A percentile compares a stretch with the other conserved stretches of the same genome.
Conservation (phyloP, 2,329 filamentous ascomycete species). For the Rosellinia necatrix region DNA sequence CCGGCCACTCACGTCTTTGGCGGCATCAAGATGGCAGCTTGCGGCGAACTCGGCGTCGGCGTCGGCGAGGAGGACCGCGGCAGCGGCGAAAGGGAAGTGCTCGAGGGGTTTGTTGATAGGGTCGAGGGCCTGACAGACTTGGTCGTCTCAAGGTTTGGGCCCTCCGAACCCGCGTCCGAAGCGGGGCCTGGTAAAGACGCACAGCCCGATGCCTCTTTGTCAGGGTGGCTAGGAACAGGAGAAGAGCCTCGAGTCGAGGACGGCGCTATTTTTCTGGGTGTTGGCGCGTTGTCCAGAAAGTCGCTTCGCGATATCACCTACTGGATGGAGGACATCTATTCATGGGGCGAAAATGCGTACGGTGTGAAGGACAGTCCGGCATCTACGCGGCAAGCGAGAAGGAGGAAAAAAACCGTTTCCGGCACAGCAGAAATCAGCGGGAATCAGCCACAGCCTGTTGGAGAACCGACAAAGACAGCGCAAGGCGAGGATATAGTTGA, state of each 20-base stretch:
- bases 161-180: constrained; percentile 37
- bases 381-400: constrained; percentile 61
- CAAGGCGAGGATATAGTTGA: constrained; percentile 34
- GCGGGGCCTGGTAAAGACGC: constrained; percentile 40
- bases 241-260: constrained; percentile 71
- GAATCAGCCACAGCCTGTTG: constrained; percentile 2
- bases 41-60: constrained; percentile 89
- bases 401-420: constrained; percentile 39
- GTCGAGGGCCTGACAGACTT: constrained; percentile 87
- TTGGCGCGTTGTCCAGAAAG: constrained; percentile 71
- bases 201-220: constrained; percentile 33
- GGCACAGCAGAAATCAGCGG: constrained; percentile 11
- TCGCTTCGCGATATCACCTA: constrained; percentile 75
- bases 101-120: constrained; percentile 82
- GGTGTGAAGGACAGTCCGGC: constrained; percentile 80
- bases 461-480: constrained; percentile 7
- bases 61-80: constrained; percentile 96
- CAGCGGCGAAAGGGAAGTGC: constrained; percentile 88
- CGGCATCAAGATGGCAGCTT: constrained; percentile 85
- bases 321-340: constrained; percentile 90
- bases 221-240: constrained; percentile 77
- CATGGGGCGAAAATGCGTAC: constrained; percentile 82
- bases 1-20: constrained; percentile 79
- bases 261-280: constrained; percentile 84
- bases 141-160: constrained; percentile 83